These are phyloP conservation scores for Volutella citrinella DNA, from an alignment of 2,329 filamentous ascomycete species.

Conservation along the genomic window DNA sequence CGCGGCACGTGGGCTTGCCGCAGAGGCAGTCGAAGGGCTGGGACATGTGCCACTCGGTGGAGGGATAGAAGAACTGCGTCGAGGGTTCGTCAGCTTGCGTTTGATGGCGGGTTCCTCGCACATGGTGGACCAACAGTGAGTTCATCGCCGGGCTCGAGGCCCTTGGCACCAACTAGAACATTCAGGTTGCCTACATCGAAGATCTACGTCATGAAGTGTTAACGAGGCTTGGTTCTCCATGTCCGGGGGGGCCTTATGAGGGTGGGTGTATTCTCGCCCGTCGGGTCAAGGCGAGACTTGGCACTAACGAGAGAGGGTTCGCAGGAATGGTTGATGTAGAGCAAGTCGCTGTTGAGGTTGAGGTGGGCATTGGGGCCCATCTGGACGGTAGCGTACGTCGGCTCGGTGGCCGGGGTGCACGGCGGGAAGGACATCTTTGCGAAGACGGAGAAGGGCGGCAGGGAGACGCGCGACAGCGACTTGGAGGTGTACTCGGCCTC, in stretches of 20 bases:
- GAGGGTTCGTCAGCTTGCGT: too few relatives aligned
- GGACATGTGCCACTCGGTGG: conserved; percentile 72
- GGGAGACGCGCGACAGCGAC: conserved; percentile 51
- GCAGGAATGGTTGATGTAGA: conserved; percentile 69
- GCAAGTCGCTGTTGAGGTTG: conserved; percentile 62
- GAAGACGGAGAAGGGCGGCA: conserved; percentile 62
- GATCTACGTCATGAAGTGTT: conserved; percentile 39
- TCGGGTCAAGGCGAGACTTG: too few relatives aligned
- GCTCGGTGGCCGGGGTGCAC: conserved; percentile 50
- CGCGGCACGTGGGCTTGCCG: conserved; percentile 53
- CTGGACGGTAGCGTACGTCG: conserved; percentile 65
- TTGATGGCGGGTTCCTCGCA: too few relatives aligned
- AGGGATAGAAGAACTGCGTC: conserved; percentile 70
- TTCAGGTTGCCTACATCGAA: conserved; percentile 58
- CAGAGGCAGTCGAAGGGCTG: conserved; percentile 69
- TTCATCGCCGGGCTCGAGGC: conserved; percentile 54
- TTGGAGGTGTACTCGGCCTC: conserved; percentile 56
- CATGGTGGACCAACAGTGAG: conserved; percentile 45
- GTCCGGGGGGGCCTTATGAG: background rate
- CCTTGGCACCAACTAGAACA: conserved; percentile 56
- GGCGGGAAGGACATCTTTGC: conserved; percentile 66
- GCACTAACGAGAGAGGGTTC: conserved; percentile 62
- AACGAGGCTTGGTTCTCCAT: conserved; percentile 1
- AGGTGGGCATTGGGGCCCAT: conserved; percentile 54
- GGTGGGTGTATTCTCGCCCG: too few relatives aligned